Conservation (phyloP, 352 stramenopile genomes). For the Globisporangium sylvaticum region DNA sequence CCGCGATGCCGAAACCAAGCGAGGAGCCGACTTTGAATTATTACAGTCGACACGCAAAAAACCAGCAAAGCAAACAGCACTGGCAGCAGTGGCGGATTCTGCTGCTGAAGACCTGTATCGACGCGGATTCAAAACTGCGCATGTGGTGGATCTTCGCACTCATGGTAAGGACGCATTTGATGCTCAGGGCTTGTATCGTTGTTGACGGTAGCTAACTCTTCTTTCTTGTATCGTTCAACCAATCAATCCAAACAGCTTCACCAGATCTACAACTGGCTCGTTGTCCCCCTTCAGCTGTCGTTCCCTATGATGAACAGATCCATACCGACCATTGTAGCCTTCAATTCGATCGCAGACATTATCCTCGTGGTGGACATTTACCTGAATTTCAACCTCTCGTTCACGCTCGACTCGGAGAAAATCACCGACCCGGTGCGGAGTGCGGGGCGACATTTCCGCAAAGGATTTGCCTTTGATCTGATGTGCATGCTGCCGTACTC, state of each 20-base stretch:
- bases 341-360: constrained; percentile 29
- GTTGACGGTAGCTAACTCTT: neutral
- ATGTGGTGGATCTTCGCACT: constrained; percentile 45
- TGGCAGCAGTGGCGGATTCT: constrained; percentile 8
- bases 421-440: constrained; percentile 38
- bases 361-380: constrained; percentile 38
- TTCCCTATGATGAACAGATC: constrained; percentile 28
- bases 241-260: neutral
- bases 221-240: neutral
- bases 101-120: constrained; percentile 29
- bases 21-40: constrained; percentile 1
- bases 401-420: constrained; percentile 38
- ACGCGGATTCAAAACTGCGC: constrained; percentile 38
- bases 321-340: constrained; percentile 13
- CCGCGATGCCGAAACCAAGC: neutral
- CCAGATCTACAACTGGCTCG: constrained; percentile 38
- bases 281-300: constrained; percentile 41
- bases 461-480: constrained; percentile 35
- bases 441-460: constrained; percentile 30
- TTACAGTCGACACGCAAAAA: neutral
- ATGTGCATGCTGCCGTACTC: constrained; percentile 37
- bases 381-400: constrained; percentile 54
- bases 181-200: neutral
- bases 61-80: neutral
- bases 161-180: constrained; percentile 6